These are phyloP conservation scores for Murraya koenigii DNA, from an alignment of 345 rosid genomes.

Conservation along the genomic window DNA sequence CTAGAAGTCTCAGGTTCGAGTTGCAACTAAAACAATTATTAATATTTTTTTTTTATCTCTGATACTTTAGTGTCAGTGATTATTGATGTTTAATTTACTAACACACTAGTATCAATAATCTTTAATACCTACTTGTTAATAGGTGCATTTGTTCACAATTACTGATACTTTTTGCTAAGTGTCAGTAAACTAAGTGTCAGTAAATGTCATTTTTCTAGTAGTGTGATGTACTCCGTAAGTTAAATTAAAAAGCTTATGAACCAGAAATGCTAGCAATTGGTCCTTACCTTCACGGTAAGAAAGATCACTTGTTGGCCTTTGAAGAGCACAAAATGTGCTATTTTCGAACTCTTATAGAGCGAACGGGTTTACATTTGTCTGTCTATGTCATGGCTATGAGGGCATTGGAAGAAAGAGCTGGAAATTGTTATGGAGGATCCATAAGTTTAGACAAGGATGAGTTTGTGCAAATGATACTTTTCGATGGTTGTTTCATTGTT, in stretches of 20 bases:
- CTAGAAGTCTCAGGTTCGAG: too few relatives aligned
- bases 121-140: too few relatives aligned
- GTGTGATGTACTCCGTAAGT: not conserved
- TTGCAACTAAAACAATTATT: too few relatives aligned
- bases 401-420: conserved; percentile 9
- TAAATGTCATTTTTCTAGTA: too few relatives aligned
- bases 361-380: not conserved
- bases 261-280: conserved; percentile 22
- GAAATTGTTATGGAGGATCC: conserved; percentile 12
- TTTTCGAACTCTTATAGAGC: conserved; percentile 9
- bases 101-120: too few relatives aligned
- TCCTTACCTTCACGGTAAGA: conserved; percentile 12
- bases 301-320: conserved; percentile 5
- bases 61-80: too few relatives aligned
- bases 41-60: too few relatives aligned
- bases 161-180: too few relatives aligned
- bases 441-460: not conserved
- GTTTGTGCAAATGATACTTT: conserved; percentile 29
- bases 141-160: too few relatives aligned
- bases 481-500: conserved; percentile 26
- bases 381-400: conserved; percentile 1
- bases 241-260: conserved; percentile 19
- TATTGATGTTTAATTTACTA: too few relatives aligned
- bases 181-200: too few relatives aligned
- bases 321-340: conserved; percentile 15